Conservation (phyloP, 225 moss, liverwort and hornwort species). For the Physcomitrium patens region DNA sequence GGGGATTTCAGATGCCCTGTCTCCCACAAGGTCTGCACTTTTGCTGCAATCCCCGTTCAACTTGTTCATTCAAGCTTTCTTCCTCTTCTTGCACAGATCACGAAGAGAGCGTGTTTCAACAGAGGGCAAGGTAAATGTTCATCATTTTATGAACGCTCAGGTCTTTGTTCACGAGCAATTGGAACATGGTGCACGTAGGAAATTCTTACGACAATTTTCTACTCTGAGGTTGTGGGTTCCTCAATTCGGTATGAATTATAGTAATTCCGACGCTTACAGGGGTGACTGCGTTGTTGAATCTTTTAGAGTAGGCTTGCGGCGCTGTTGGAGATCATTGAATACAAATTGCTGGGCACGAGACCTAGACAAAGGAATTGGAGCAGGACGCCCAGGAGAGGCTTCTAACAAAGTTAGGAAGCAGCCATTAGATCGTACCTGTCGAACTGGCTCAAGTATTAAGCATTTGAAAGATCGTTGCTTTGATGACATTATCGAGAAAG, state of each 20-base stretch:
- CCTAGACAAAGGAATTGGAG: background rate
- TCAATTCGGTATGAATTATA: constrained; percentile 2
- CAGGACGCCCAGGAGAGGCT: background rate
- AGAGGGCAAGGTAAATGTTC: background rate
- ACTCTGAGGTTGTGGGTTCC: background rate
- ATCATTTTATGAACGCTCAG: background rate
- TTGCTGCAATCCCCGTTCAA: background rate
- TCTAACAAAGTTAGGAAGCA: background rate
- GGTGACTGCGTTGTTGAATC: background rate
- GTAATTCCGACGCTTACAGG: background rate
- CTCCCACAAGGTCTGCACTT: background rate
- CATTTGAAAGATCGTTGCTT: constrained; percentile 63
- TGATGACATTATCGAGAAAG: constrained; percentile 78
- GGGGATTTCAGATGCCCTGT: background rate
- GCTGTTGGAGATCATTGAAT: constrained; percentile 24
- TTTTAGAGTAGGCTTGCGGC: background rate
- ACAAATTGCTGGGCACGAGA: background rate
- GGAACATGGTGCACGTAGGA: background rate
- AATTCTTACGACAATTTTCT: background rate
- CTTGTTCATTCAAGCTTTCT: background rate
- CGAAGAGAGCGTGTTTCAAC: background rate
- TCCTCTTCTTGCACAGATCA: background rate
- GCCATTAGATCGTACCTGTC: constrained; percentile 17
- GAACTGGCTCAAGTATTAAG: constrained; percentile 27
- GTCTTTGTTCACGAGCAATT: background rate